These are phyloP conservation scores for Podaxis sp. DNA, from an alignment of 768 basidiomycete genomes.

Conservation along the genomic window DNA sequence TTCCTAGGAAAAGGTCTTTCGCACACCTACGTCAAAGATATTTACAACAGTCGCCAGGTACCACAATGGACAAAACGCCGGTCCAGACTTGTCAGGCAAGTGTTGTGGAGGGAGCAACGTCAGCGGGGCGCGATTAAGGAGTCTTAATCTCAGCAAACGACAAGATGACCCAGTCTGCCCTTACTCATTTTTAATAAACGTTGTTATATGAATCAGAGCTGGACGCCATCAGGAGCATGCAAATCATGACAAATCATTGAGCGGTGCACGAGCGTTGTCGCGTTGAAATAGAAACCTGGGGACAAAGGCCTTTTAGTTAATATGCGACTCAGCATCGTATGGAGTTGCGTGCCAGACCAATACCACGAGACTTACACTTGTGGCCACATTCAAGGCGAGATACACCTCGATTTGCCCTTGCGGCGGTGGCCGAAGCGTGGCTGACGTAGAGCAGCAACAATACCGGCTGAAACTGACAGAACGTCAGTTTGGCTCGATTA, in stretches of 20 bases:
- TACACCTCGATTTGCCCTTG: background rate
- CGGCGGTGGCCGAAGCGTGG: background rate
- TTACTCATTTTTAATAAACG: background rate
- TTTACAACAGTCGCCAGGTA: background rate
- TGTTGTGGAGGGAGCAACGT: background rate
- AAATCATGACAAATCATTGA: background rate
- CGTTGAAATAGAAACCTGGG: too few species aligned
- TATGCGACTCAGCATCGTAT: too few species aligned
- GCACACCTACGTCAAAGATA: background rate
- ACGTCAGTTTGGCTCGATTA: background rate
- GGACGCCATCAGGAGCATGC: background rate
- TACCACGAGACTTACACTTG: too few species aligned
- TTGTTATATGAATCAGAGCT: background rate
- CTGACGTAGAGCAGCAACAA: background rate
- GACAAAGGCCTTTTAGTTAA: too few species aligned
- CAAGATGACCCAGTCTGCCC: background rate
- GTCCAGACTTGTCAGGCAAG: background rate
- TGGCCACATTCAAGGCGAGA: too few species aligned
- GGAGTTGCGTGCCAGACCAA: too few species aligned
- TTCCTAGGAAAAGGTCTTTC: too few species aligned
- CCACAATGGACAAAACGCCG: background rate
- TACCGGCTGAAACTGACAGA: background rate
- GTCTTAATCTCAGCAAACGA: background rate
- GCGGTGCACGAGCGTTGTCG: background rate
- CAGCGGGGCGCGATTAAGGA: background rate